Percentiles rank a stretch among this genome's conserved stretches.
Conservation (phyloP, 2,329 filamentous ascomycete genomes). For the Ophiostoma angusticollis region DNA sequence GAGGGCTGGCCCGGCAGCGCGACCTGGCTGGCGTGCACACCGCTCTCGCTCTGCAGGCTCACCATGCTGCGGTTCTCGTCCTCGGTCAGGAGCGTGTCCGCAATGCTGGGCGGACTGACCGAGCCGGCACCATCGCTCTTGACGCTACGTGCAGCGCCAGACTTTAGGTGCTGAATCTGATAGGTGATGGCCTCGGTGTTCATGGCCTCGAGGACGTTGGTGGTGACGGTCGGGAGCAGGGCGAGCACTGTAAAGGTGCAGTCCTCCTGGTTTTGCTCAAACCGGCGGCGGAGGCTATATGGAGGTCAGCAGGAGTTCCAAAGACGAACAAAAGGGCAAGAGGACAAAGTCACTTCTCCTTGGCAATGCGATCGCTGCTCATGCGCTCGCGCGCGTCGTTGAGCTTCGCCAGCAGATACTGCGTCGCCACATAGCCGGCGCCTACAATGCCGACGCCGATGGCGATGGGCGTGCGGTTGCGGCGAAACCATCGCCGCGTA, state of each 20-base stretch:
- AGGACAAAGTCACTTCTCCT: slow-evolving; percentile 64
- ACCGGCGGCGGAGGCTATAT: slow-evolving; percentile 73
- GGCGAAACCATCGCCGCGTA: slow-evolving; percentile 80
- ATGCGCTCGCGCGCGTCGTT: slow-evolving; percentile 90
- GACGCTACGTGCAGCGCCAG: slow-evolving; percentile 27
- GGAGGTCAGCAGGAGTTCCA: slow-evolving; percentile 10
- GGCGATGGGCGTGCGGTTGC: slow-evolving; percentile 81
- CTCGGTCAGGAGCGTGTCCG: slow-evolving; percentile 62
- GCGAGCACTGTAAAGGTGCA: slow-evolving; percentile 98
- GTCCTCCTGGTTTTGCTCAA: slow-evolving; percentile 98
- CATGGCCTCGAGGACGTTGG: slow-evolving; percentile 75
- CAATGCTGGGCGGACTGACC: slow-evolving; percentile 44
- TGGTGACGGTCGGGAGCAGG: slow-evolving; percentile 78
- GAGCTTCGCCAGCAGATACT: slow-evolving; percentile 86
- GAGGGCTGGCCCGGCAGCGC: slow-evolving; percentile 33
- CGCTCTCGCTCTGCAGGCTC: slow-evolving; percentile 70
- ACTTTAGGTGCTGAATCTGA: slow-evolving; percentile 89
- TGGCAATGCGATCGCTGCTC: slow-evolving; percentile 88
- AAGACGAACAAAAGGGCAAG: not conserved
- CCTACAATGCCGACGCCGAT: slow-evolving; percentile 79
- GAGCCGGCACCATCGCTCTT: slow-evolving; percentile 30
- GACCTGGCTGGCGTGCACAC: slow-evolving; percentile 69
- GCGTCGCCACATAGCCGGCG: slow-evolving; percentile 79
- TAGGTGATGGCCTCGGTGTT: slow-evolving; percentile 88
- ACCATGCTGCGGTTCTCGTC: slow-evolving; percentile 67